Percentiles rank a stretch among this genome's conserved stretches.
phyloP scores from a whole-genome alignment of 345 rosid genomes.

The Gossypium australe region DNA sequence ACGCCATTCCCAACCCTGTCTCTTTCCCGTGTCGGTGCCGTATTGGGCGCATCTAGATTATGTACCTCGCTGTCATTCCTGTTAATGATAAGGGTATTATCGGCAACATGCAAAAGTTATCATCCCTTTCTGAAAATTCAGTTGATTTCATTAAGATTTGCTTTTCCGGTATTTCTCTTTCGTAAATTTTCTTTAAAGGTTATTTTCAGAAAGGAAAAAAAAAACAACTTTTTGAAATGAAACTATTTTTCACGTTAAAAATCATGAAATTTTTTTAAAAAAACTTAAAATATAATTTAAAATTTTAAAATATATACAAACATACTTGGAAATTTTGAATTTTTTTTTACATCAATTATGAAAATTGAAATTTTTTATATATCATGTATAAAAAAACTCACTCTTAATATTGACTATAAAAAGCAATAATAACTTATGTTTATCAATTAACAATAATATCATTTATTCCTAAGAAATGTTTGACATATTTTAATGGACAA shows the following conservation, averaged over 20 bases:
- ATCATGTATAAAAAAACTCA: no score
- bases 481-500: no score
- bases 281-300: no score
- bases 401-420: no score
- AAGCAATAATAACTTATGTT: no score
- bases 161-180: background rate
- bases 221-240: background rate
- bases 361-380: no score
- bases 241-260: background rate
- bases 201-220: background rate
- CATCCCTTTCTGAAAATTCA: background rate
- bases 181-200: background rate
- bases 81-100: background rate
- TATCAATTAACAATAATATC: no score
- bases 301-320: no score
- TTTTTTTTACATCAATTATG: no score
- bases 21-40: constrained; percentile 11
- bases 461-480: no score
- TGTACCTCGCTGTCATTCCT: background rate
- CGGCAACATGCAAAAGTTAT: background rate
- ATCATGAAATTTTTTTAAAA: no score
- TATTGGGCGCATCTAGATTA: background rate
- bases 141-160: background rate
- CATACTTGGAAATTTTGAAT: no score
- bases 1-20: background rate